Evolutionary conservation across 108 stramenopile species (phyloP).

Genomic region (Aurantiochytrium sp.): DNA sequence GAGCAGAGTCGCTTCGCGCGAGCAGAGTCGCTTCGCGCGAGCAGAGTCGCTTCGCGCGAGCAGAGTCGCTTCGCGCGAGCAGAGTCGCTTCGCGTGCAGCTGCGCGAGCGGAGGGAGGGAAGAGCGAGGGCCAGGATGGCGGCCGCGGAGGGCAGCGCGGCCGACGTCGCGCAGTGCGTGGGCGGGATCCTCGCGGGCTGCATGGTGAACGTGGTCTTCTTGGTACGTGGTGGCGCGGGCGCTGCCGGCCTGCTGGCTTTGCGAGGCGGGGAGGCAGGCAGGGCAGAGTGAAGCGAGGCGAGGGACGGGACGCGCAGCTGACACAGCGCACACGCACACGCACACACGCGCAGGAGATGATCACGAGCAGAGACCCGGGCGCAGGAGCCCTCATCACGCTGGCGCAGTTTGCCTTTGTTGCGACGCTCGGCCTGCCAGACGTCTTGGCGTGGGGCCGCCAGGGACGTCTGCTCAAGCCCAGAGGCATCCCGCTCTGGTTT

Average conservation of each 20-base stretch:
- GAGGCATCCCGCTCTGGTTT: conserved; percentile 3
- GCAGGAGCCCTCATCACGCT: not conserved
- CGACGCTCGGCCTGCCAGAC: not conserved
- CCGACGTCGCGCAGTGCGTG: not conserved
- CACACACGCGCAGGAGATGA: not conserved
- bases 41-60: too few species aligned
- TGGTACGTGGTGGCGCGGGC: not conserved
- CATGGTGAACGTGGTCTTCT: not conserved
- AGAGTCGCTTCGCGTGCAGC: too few species aligned
- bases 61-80: too few species aligned
- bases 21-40: too few species aligned
- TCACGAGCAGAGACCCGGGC: not conserved
- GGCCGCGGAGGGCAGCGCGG: too few species aligned
- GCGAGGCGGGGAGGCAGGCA: too few species aligned
- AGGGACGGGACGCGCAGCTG: not conserved
- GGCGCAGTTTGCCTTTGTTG: not conserved
- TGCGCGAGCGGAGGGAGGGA: too few species aligned
- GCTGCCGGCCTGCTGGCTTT: too few species aligned
- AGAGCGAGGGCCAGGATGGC: too few species aligned
- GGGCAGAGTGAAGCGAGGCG: too few species aligned
- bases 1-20: too few species aligned
- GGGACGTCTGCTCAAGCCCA: not conserved
- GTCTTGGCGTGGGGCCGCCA: not conserved
- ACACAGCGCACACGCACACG: not conserved
- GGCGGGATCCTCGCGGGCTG: not conserved